Conservation (phyloP, 768 basidiomycete species). For the Leccinellum rugosiceps region DNA sequence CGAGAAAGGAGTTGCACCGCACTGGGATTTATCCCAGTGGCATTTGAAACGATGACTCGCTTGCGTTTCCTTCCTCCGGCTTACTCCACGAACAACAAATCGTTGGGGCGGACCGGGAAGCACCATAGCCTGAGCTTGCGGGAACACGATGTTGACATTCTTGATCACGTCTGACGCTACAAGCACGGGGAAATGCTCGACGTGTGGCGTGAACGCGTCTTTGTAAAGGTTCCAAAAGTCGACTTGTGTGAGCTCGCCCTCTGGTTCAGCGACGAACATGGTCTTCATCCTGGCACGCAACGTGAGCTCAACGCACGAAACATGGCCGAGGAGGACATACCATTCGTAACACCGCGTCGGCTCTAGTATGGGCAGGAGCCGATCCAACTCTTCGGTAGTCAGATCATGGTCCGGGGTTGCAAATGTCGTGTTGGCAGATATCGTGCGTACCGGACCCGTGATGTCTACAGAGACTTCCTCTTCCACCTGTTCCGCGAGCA, state of each 20-base stretch:
- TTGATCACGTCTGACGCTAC: constrained; percentile 94
- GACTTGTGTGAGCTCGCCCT: constrained; percentile 87
- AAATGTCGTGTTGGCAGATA: constrained; percentile 48
- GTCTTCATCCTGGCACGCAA: constrained; percentile 71
- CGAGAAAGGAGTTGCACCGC: constrained; percentile 42
- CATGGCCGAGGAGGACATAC: constrained; percentile 36
- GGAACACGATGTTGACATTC: constrained; percentile 82
- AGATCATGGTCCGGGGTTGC: constrained; percentile 60
- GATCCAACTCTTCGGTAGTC: constrained; percentile 65
- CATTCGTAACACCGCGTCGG: constrained; percentile 83
- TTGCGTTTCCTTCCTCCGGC: constrained; percentile 56
- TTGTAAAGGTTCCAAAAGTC: constrained; percentile 95
- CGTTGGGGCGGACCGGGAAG: constrained; percentile 65
- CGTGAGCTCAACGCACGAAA: constrained; percentile 10
- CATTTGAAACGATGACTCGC: constrained; percentile 69
- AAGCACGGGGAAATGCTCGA: constrained; percentile 58
- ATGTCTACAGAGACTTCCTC: constrained; percentile 64
- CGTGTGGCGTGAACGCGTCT: constrained; percentile 66
- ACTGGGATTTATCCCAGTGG: constrained; percentile 68
- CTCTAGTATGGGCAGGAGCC: constrained; percentile 55
- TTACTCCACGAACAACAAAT: constrained; percentile 88
- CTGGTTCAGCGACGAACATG: constrained; percentile 76
- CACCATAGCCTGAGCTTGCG: constrained; percentile 85
- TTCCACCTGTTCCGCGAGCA: constrained; percentile 70
- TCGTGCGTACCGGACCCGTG: constrained; percentile 55